Evolutionary conservation across 202 grass and related monocot species (phyloP).

Genomic region (Setaria viridis): DNA sequence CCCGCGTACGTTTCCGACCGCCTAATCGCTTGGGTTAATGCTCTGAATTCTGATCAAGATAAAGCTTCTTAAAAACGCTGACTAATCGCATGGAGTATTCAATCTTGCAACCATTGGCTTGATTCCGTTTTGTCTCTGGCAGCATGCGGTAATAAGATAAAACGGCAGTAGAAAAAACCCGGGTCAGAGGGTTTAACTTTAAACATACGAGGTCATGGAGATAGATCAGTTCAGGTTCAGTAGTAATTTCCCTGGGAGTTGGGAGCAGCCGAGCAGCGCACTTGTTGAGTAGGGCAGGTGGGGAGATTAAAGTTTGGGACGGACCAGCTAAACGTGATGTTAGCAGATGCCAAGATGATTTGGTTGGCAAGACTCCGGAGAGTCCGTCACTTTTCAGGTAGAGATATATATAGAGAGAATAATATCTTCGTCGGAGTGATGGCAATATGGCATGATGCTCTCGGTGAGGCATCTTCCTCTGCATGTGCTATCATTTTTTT

Average conservation of each 20-base stretch:
- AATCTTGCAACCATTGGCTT: not conserved
- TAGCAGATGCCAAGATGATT: not conserved
- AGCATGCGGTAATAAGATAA: not conserved
- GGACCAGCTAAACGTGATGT: constrained; percentile 5
- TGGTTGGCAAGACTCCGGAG: not conserved
- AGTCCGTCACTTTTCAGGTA: constrained; percentile 13
- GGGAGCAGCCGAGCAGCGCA: not conserved
- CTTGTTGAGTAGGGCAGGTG: not conserved
- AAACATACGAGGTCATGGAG: not conserved
- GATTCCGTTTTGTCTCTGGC: not conserved
- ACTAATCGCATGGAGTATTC: not conserved
- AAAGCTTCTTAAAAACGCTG: not conserved
- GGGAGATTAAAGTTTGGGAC: not conserved
- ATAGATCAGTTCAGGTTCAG: not conserved
- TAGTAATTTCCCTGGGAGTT: constrained; percentile 16
- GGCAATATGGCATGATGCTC: constrained; percentile 1
- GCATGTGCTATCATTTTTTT: not conserved
- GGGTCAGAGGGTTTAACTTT: not conserved
- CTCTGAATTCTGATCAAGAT: not conserved
- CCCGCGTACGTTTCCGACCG: not conserved
- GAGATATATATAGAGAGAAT: not conserved
- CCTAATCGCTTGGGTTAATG: not conserved
- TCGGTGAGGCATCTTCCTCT: constrained; percentile 29
- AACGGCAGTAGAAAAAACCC: not conserved
- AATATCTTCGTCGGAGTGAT: not conserved